Evolutionary conservation across 1,284 basidiomycete genomes (phyloP).

Genomic region (Ganoderma multipileum): DNA sequence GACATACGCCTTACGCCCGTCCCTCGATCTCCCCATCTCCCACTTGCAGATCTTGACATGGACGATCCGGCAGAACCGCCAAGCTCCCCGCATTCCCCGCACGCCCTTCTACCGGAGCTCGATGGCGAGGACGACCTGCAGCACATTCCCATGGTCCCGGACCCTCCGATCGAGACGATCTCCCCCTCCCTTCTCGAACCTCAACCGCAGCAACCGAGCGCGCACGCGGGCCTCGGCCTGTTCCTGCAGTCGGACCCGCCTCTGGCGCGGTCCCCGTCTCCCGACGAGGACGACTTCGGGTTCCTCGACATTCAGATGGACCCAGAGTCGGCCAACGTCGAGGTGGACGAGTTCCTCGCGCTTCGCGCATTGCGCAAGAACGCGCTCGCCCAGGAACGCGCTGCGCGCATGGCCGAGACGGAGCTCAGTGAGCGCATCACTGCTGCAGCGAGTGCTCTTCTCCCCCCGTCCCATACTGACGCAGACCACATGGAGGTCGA

Average conservation of each 20-base stretch:
- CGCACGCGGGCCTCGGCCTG: conserved; percentile 32
- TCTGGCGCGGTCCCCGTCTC: conserved; percentile 53
- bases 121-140: conserved; percentile 17
- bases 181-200: conserved; percentile 27
- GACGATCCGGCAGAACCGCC: conserved; percentile 22
- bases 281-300: conserved; percentile 48
- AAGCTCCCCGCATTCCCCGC: conserved; percentile 26
- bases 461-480: conserved; percentile 26
- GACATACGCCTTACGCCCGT: conserved; percentile 30
- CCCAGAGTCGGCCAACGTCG: conserved; percentile 44
- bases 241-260: conserved; percentile 39
- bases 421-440: conserved; percentile 40
- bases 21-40: conserved; percentile 31
- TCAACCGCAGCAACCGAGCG: conserved; percentile 4
- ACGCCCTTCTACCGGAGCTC: conserved; percentile 23
- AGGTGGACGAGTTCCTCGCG: conserved; percentile 36
- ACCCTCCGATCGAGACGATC: conserved; percentile 26
- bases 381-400: conserved; percentile 48
- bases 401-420: conserved; percentile 46
- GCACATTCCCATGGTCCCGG: background rate
- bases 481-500: conserved; percentile 7
- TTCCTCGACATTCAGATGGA: conserved; percentile 46
- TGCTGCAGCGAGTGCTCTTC: conserved; percentile 32
- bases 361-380: conserved; percentile 48
- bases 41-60: conserved; percentile 23